phyloP scores from a whole-genome alignment of 2,329 filamentous ascomycete genomes.

The Talaromyces sp. region DNA sequence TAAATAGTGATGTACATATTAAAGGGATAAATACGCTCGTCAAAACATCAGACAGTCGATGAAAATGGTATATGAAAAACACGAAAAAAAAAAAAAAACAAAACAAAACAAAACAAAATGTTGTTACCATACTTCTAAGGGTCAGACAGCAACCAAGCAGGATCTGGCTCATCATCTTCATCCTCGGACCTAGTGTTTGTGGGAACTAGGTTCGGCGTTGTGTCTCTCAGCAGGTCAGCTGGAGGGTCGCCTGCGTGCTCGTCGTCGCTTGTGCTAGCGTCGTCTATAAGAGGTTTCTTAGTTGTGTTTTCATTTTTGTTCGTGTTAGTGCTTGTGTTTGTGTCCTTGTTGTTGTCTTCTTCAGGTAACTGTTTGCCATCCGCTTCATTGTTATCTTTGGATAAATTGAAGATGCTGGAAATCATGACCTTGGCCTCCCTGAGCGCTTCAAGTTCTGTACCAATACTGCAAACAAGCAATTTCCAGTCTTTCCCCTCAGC shows the following conservation, averaged over 20 bases:
- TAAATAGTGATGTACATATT: neutral
- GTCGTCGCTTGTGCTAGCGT: constrained; percentile 11
- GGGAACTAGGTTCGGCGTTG: constrained; percentile 14
- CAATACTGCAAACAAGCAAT: constrained; percentile 56
- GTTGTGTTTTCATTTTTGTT: neutral
- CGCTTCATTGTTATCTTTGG: constrained; percentile 12
- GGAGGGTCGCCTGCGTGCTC: constrained; percentile 30
- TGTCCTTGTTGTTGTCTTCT: neutral
- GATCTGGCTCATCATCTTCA: constrained; percentile 40
- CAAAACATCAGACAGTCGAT: neutral
- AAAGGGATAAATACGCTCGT: neutral
- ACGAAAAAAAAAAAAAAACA: no score
- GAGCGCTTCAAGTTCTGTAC: constrained; percentile 55
- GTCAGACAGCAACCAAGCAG: constrained; percentile 36
- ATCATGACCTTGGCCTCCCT: constrained; percentile 34
- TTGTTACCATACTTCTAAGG: constrained; percentile 7
- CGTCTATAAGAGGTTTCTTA: neutral
- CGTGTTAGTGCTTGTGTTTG: neutral
- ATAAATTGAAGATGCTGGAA: constrained; percentile 25
- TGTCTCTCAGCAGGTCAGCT: constrained; percentile 29
- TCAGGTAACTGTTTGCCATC: neutral
- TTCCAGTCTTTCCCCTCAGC: constrained; percentile 54
- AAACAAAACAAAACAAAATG: neutral
- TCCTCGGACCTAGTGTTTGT: constrained; percentile 26
- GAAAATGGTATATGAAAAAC: neutral